These are phyloP conservation scores for Botryotinia calthae DNA, from an alignment of 2,329 filamentous ascomycete genomes.

Conservation along the genomic window DNA sequence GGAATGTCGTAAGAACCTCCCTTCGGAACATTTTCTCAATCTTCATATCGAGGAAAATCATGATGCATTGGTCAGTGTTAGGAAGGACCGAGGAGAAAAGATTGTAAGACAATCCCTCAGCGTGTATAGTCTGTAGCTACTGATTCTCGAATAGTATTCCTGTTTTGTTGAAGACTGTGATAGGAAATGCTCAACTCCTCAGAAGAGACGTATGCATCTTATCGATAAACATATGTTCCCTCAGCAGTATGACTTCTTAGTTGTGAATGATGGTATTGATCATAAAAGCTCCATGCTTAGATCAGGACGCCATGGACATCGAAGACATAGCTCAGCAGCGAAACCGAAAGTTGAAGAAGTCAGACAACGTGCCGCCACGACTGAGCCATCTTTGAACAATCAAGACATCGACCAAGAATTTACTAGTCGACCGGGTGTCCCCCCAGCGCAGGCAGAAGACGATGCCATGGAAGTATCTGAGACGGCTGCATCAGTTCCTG, in stretches of 20 bases:
- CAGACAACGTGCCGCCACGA: constrained; percentile 30
- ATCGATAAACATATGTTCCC: constrained; percentile 95
- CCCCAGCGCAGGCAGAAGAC: constrained; percentile 20
- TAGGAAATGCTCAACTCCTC: constrained; percentile 74
- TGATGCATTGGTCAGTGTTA: constrained; percentile 72
- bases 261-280: constrained; percentile 89
- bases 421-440: neutral
- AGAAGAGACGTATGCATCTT: constrained; percentile 82
- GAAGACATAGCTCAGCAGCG: constrained; percentile 48
- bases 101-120: constrained; percentile 59
- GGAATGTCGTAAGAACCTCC: constrained; percentile 84
- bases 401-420: neutral
- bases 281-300: constrained; percentile 75
- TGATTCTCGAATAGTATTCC: constrained; percentile 58
- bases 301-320: constrained; percentile 51
- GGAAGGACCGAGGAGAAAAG: constrained; percentile 77
- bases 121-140: neutral
- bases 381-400: neutral
- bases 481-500: constrained; percentile 43
- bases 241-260: constrained; percentile 80
- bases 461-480: constrained; percentile 58
- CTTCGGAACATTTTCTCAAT: constrained; percentile 73
- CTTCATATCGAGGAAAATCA: constrained; percentile 91
- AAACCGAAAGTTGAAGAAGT: constrained; percentile 27
- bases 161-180: constrained; percentile 92